These are phyloP conservation scores for Cryphonectria naterciae DNA, from an alignment of 2,329 filamentous ascomycete genomes.

Conservation along the genomic window DNA sequence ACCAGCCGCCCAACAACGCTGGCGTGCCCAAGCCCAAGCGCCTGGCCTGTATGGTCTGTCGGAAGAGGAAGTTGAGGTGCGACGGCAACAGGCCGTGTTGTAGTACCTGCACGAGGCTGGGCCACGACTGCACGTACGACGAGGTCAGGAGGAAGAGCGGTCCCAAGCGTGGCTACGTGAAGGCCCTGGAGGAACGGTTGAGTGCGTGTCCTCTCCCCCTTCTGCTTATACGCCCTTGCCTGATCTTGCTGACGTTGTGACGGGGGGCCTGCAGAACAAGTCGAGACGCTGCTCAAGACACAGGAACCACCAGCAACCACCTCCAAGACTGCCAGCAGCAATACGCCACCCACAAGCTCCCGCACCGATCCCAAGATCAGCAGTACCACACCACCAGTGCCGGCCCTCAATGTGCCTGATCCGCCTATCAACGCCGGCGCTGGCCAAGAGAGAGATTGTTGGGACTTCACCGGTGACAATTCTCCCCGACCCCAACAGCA, in stretches of 20 bases:
- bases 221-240: slow-evolving; percentile 3
- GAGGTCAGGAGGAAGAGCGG: slow-evolving; percentile 93
- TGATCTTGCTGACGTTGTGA: slow-evolving; percentile 5
- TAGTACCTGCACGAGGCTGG: slow-evolving; percentile 83
- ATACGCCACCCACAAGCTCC: slow-evolving; percentile 36
- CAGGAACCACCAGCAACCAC: slow-evolving; percentile 58
- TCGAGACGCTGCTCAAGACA: slow-evolving; percentile 86
- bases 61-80: slow-evolving; percentile 89
- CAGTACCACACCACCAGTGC: slow-evolving; percentile 36
- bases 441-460: slow-evolving; percentile 56
- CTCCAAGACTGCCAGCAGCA: slow-evolving; percentile 17
- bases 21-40: slow-evolving; percentile 81
- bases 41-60: slow-evolving; percentile 91
- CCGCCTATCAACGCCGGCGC: slow-evolving; percentile 51
- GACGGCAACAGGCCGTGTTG: slow-evolving; percentile 85
- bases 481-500: slow-evolving; percentile 43
- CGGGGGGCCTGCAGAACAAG: slow-evolving; percentile 68
- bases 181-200: slow-evolving; percentile 87
- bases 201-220: slow-evolving; percentile 61
- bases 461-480: slow-evolving; percentile 60
- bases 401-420: slow-evolving; percentile 49
- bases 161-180: slow-evolving; percentile 92
- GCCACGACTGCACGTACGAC: slow-evolving; percentile 87
- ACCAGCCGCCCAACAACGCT: slow-evolving; percentile 50
- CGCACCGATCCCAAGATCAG: slow-evolving; percentile 35